phyloP scores from a whole-genome alignment of 83 land plant genomes.

The Isoetes engelmannii region DNA sequence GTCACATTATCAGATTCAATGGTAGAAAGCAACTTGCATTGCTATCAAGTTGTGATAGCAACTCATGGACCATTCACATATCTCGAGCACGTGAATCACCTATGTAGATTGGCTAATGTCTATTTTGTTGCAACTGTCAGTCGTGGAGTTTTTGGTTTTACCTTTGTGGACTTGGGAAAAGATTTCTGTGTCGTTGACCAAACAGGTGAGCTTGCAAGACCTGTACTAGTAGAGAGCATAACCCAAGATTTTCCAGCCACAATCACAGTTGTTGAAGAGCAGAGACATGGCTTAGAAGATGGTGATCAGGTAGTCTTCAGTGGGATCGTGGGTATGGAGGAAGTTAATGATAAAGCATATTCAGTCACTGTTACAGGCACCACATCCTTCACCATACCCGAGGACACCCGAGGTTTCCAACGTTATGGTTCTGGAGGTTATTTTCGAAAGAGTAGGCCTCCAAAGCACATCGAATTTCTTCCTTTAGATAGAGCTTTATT shows the following conservation, averaged over 20 bases:
- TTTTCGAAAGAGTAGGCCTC: constrained; percentile 30
- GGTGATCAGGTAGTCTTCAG: constrained; percentile 43
- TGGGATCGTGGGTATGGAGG: constrained; percentile 47
- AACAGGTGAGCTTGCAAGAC: constrained; percentile 27
- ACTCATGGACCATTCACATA: constrained; percentile 30
- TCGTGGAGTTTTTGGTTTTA: constrained; percentile 40
- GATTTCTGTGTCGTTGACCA: constrained; percentile 34
- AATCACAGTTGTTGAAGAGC: constrained; percentile 50
- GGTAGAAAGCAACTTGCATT: constrained; percentile 19
- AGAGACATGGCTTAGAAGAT: constrained; percentile 43
- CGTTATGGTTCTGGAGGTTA: constrained; percentile 40
- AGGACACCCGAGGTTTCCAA: constrained; percentile 34
- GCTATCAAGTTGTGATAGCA: constrained; percentile 28
- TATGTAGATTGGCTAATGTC: constrained; percentile 31
- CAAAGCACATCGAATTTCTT: constrained; percentile 24
- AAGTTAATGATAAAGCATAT: constrained; percentile 26
- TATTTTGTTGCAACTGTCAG: constrained; percentile 29
- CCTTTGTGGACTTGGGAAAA: constrained; percentile 43
- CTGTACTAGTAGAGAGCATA: constrained; percentile 39
- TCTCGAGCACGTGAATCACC: constrained; percentile 24
- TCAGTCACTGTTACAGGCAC: constrained; percentile 41
- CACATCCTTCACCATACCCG: constrained; percentile 41
- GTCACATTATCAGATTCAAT: constrained; percentile 22
- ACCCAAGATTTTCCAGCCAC: constrained; percentile 53
- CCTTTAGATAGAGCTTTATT: constrained; percentile 30